Evolutionary conservation across 2,329 filamentous ascomycete genomes (phyloP).

Genomic region (Cladobotryum mycophilum): DNA sequence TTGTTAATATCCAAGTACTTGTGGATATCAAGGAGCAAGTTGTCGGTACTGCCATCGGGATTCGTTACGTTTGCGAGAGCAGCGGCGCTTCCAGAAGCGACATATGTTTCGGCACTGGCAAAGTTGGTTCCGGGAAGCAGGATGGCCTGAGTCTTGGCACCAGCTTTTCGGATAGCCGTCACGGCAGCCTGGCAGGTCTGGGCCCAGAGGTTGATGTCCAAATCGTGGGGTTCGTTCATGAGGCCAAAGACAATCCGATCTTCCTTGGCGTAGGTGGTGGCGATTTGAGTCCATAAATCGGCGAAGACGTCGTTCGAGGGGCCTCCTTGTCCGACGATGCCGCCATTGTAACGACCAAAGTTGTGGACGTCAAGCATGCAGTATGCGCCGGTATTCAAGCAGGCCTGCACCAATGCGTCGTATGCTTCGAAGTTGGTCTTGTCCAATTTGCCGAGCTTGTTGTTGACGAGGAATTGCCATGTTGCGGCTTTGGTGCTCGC

Average conservation of each 20-base stretch:
- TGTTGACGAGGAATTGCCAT: conserved; percentile 56
- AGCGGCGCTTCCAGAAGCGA: conserved; percentile 43
- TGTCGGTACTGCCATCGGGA: conserved; percentile 49
- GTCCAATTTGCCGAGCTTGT: conserved; percentile 43
- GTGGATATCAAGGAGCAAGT: conserved; percentile 54
- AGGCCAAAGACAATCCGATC: conserved; percentile 52
- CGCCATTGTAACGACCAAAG: conserved; percentile 54
- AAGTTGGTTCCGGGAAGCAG: conserved; percentile 55
- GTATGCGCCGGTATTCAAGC: conserved; percentile 47
- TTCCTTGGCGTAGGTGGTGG: conserved; percentile 51
- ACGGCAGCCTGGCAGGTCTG: conserved; percentile 56
- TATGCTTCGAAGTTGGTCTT: conserved; percentile 43
- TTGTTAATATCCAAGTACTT: conserved; percentile 55
- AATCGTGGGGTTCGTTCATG: conserved; percentile 65
- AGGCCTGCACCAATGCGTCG: conserved; percentile 50
- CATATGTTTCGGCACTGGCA: conserved; percentile 43
- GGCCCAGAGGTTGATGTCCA: conserved; percentile 53
- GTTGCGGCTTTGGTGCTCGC: conserved; percentile 26
- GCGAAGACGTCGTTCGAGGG: conserved; percentile 54
- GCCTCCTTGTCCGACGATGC: conserved; percentile 60
- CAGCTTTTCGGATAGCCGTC: conserved; percentile 57
- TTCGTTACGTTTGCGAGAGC: conserved; percentile 50
- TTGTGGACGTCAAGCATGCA: conserved; percentile 57
- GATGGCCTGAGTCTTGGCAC: conserved; percentile 59
- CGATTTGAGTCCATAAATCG: conserved; percentile 51